These are phyloP conservation scores for Malus orientalis DNA, from an alignment of 306 rosid genomes.

Conservation along the genomic window DNA sequence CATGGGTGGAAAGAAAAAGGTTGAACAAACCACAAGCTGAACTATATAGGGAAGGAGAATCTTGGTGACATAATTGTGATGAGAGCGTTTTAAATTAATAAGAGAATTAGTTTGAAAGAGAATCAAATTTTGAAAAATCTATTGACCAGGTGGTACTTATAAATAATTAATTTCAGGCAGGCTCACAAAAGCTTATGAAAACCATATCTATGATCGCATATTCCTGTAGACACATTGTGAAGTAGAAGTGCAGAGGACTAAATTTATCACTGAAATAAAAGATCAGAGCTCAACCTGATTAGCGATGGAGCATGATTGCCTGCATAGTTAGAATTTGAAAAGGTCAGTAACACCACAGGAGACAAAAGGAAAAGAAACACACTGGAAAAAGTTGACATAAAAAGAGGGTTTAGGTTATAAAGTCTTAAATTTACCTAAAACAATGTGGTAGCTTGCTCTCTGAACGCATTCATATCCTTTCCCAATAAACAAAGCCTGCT, in stretches of 20 bases:
- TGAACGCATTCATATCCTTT: conserved; percentile 14
- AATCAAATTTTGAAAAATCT: background rate
- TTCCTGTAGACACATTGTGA: background rate
- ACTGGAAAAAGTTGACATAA: background rate
- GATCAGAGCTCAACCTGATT: conserved; percentile 22
- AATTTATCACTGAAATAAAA: background rate
- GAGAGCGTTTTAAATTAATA: background rate
- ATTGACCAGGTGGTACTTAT: background rate
- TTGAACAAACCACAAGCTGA: background rate
- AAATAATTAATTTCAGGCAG: background rate
- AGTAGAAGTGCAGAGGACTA: background rate
- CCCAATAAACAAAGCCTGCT: conserved; percentile 15
- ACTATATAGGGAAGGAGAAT: background rate
- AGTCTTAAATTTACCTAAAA: background rate
- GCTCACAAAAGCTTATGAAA: background rate
- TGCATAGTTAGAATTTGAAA: background rate
- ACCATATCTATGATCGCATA: background rate
- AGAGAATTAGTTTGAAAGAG: background rate
- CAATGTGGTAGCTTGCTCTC: conserved; percentile 19
- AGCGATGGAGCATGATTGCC: conserved; percentile 17
- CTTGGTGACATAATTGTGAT: background rate
- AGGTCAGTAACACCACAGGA: background rate
- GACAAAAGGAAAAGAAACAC: background rate
- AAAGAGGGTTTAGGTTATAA: background rate
- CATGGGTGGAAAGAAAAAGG: background rate